Conservation (phyloP, 495 filamentous ascomycete genomes). For the Aspergillus wentii region DNA sequence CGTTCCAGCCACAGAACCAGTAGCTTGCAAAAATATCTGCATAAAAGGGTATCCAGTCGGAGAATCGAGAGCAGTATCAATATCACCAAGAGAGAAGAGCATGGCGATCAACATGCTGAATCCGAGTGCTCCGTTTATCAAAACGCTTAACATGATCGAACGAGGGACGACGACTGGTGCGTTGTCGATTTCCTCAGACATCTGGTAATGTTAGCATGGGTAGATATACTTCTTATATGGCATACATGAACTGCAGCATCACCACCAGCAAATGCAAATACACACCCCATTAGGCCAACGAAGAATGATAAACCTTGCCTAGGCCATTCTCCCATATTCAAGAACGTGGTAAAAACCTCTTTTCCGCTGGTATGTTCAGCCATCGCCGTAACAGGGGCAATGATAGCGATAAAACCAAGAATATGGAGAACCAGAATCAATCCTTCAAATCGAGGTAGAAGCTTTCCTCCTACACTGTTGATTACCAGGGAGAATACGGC, state of each 20-base stretch:
- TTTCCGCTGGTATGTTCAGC: conserved; percentile 33
- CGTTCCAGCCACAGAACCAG: conserved; percentile 34
- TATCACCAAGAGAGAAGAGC: conserved; percentile 43
- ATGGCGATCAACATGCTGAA: conserved; percentile 47
- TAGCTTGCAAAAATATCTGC: conserved; percentile 42
- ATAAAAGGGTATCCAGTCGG: conserved; percentile 46
- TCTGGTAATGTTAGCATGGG: conserved; percentile 24
- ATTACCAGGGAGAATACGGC: conserved; percentile 31
- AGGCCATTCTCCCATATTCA: conserved; percentile 40
- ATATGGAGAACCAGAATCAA: conserved; percentile 45
- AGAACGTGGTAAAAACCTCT: conserved; percentile 43
- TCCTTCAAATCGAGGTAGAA: conserved; percentile 40
- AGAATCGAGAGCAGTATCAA: conserved; percentile 27
- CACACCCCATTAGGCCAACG: conserved; percentile 35
- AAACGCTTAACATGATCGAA: conserved; percentile 38
- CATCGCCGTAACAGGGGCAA: conserved; percentile 44
- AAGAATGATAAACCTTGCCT: conserved; percentile 39
- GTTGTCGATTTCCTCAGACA: conserved; percentile 50
- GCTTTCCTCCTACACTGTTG: conserved; percentile 35
- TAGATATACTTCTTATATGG: too few relatives aligned
- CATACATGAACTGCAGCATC: conserved; percentile 40
- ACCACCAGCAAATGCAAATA: conserved; percentile 38
- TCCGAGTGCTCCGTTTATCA: conserved; percentile 45
- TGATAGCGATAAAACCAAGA: conserved; percentile 46
- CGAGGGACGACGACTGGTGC: conserved; percentile 41